Evolutionary conservation across 202 grass and related monocot species (phyloP).

Genomic region (Cymbopogon flexuosus): DNA sequence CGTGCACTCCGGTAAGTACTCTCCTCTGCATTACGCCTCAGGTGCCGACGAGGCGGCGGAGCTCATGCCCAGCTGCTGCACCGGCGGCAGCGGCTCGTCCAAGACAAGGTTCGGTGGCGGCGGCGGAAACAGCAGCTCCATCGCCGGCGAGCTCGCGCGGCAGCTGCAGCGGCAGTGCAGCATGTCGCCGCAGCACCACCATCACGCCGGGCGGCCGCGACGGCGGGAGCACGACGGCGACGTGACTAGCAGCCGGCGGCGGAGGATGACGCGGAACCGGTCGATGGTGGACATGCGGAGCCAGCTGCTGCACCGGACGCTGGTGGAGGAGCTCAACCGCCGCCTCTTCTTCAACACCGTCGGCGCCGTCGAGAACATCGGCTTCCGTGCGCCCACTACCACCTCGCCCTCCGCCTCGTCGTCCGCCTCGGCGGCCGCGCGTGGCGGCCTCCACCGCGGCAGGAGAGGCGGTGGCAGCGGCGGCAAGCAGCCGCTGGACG

Average conservation of each 20-base stretch:
- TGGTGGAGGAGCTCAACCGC: slow-evolving; percentile 86
- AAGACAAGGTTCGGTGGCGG: slow-evolving; percentile 39
- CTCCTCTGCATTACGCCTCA: slow-evolving; percentile 42
- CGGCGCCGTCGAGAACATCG: slow-evolving; percentile 71
- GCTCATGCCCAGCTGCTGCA: too few relatives aligned
- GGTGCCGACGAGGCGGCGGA: slow-evolving; percentile 15
- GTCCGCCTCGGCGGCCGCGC: not conserved
- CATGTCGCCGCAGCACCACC: not conserved
- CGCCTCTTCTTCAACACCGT: slow-evolving; percentile 95
- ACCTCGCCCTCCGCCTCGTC: slow-evolving; percentile 7
- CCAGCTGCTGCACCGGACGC: slow-evolving; percentile 68
- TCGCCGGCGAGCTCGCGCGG: too few relatives aligned
- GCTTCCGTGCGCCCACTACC: slow-evolving; percentile 41
- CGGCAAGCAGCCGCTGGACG: not conserved
- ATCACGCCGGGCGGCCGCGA: slow-evolving; percentile 17
- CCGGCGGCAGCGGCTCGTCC: not conserved
- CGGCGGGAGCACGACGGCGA: too few relatives aligned
- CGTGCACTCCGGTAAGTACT: slow-evolving; percentile 55
- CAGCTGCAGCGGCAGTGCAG: slow-evolving; percentile 16
- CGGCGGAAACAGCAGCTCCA: not conserved
- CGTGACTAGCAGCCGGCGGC: not conserved
- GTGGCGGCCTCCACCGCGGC: not conserved
- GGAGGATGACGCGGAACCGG: slow-evolving; percentile 47
- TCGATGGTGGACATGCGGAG: slow-evolving; percentile 83
- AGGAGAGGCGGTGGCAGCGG: too few relatives aligned